Percentiles rank a stretch among this genome's conserved stretches.
These are phyloP conservation scores for Penicillium italicum DNA, from an alignment of 2,329 filamentous ascomycete species.

Conservation along the genomic window DNA sequence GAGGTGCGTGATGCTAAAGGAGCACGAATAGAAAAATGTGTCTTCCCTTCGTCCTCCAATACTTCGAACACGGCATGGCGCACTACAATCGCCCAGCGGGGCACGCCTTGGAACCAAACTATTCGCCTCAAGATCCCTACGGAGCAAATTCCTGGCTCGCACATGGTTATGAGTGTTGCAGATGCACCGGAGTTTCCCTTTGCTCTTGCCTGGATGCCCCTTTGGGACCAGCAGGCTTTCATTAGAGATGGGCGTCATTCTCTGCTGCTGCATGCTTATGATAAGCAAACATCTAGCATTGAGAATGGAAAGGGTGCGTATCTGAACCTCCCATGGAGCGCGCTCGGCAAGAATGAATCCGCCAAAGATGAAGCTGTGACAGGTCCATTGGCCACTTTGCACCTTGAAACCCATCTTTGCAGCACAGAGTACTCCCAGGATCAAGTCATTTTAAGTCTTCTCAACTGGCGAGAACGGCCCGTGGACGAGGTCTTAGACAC, in stretches of 20 bases:
- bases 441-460: slow-evolving; percentile 72
- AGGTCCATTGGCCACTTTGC: slow-evolving; percentile 74
- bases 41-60: slow-evolving; percentile 79
- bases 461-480: slow-evolving; percentile 79
- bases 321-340: slow-evolving; percentile 74
- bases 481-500: slow-evolving; percentile 69
- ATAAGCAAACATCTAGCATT: slow-evolving; percentile 78
- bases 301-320: slow-evolving; percentile 78
- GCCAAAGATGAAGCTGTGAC: slow-evolving; percentile 70
- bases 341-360: slow-evolving; percentile 62
- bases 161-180: slow-evolving; percentile 84
- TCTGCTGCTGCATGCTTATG: slow-evolving; percentile 81
- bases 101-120: slow-evolving; percentile 83
- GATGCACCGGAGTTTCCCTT: slow-evolving; percentile 86
- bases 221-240: slow-evolving; percentile 92
- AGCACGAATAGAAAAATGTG: slow-evolving; percentile 80
- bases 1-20: slow-evolving; percentile 79
- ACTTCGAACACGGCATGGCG: slow-evolving; percentile 79
- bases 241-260: slow-evolving; percentile 79
- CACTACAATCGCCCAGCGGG: slow-evolving; percentile 73
- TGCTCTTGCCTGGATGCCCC: slow-evolving; percentile 84
- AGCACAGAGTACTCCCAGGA: slow-evolving; percentile 95
- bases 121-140: slow-evolving; percentile 75
- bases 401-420: slow-evolving; percentile 80
- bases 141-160: slow-evolving; percentile 74